Evolutionary conservation across 805 yeast genomes (phyloP).

Genomic region (Candida ipomoeae): DNA sequence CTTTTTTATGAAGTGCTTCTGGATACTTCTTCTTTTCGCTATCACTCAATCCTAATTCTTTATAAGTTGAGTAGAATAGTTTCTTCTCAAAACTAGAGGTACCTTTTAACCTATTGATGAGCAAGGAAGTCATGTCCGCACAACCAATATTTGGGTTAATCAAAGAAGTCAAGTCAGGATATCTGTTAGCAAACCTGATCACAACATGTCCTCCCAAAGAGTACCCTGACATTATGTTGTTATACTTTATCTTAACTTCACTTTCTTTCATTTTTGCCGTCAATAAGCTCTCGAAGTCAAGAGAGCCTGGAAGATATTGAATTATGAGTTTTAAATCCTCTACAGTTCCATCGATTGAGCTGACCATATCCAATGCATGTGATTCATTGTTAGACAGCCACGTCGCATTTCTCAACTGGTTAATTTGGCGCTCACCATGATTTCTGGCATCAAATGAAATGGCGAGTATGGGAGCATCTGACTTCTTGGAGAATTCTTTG

Average conservation of each 20-base stretch:
- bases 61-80: conserved; percentile 30
- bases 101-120: conserved; percentile 37
- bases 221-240: conserved; percentile 44
- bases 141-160: conserved; percentile 52
- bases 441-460: conserved; percentile 52
- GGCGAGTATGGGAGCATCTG: conserved; percentile 36
- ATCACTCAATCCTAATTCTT: conserved; percentile 29
- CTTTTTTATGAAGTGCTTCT: conserved; percentile 28
- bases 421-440: conserved; percentile 48
- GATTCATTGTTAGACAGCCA: conserved; percentile 47
- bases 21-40: conserved; percentile 29
- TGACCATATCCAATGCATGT: conserved; percentile 51
- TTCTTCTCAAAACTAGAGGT: conserved; percentile 24
- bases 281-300: conserved; percentile 29
- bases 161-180: conserved; percentile 35
- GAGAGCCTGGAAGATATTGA: conserved; percentile 41
- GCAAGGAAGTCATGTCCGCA: conserved; percentile 42
- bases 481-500: conserved; percentile 20
- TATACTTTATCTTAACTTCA: conserved; percentile 23
- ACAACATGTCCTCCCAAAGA: conserved; percentile 59
- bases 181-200: conserved; percentile 39
- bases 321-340: conserved; percentile 42
- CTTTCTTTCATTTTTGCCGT: conserved; percentile 12
- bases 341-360: conserved; percentile 45
- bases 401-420: conserved; percentile 30